Evolutionary conservation across 768 basidiomycete genomes (phyloP).

Genomic region (Leccinum rimulosum): DNA sequence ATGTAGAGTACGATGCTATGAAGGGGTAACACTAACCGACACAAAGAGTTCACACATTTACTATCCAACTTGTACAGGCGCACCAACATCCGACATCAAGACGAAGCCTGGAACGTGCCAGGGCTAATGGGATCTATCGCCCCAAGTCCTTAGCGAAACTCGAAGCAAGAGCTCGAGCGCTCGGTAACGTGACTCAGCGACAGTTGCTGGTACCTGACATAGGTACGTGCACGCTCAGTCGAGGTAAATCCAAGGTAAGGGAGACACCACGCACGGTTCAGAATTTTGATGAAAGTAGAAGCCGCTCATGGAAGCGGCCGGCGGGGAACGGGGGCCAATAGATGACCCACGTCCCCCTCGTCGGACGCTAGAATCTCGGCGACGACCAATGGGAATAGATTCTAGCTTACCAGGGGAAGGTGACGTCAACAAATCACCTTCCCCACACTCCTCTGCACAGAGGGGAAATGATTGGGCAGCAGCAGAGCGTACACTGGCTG

Average conservation of each 20-base stretch:
- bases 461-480: slow-evolving; percentile 35
- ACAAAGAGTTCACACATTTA: slow-evolving; percentile 15
- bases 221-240: slow-evolving; percentile 8
- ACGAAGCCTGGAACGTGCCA: slow-evolving; percentile 1
- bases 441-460: slow-evolving; percentile 27
- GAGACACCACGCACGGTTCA: slow-evolving; percentile 68
- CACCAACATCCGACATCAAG: slow-evolving; percentile 6
- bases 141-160: slow-evolving; percentile 63
- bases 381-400: slow-evolving; percentile 35
- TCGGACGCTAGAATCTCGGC: slow-evolving; percentile 48
- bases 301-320: slow-evolving; percentile 77
- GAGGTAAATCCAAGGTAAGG: slow-evolving; percentile 1
- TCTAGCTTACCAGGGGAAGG: slow-evolving; percentile 37
- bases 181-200: slow-evolving; percentile 79
- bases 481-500: slow-evolving; percentile 32
- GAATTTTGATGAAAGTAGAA: slow-evolving; percentile 95
- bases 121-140: slow-evolving; percentile 2
- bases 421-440: slow-evolving; percentile 28
- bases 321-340: slow-evolving; percentile 43
- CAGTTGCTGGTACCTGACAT: slow-evolving; percentile 80
- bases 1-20: slow-evolving; percentile 17
- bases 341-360: slow-evolving; percentile 46
- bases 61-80: slow-evolving; percentile 8
- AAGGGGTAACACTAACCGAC: slow-evolving; percentile 20
- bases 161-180: slow-evolving; percentile 72